phyloP scores from a whole-genome alignment of 305 asterid species.

The Solanum hybrid region DNA sequence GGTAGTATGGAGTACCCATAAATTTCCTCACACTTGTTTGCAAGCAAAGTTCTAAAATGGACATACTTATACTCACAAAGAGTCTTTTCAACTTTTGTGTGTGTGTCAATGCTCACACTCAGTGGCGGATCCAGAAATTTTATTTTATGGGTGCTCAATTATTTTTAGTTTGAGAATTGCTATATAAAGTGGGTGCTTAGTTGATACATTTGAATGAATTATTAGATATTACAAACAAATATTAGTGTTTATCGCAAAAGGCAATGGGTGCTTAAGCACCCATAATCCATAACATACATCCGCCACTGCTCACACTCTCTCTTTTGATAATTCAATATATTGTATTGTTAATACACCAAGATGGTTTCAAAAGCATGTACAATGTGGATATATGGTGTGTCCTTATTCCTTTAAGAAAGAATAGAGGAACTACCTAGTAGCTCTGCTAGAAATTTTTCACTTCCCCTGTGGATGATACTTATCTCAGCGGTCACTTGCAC shows the following conservation, averaged over 20 bases:
- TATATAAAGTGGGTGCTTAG: no score
- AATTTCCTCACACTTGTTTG: neutral
- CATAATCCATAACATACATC: no score
- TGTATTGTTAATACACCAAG: neutral
- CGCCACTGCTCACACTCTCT: neutral
- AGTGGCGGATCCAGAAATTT: no score
- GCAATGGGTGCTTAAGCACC: no score
- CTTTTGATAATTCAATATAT: neutral
- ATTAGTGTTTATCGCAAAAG: no score
- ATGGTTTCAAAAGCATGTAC: neutral
- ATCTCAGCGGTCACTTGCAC: neutral
- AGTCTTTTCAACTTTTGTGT: neutral
- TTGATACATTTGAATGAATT: no score
- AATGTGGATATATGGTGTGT: neutral
- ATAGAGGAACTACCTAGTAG: neutral
- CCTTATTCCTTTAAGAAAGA: neutral
- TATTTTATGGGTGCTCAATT: no score
- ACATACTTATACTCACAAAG: neutral
- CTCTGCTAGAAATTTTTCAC: neutral
- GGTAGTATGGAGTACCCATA: neutral
- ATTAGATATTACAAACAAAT: no score
- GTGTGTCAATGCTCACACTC: neutral
- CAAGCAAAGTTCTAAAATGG: neutral
- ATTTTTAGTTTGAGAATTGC: no score
- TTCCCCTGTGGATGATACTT: neutral